Conservation (phyloP, 768 basidiomycete species). For the Megacollybia marginata region DNA sequence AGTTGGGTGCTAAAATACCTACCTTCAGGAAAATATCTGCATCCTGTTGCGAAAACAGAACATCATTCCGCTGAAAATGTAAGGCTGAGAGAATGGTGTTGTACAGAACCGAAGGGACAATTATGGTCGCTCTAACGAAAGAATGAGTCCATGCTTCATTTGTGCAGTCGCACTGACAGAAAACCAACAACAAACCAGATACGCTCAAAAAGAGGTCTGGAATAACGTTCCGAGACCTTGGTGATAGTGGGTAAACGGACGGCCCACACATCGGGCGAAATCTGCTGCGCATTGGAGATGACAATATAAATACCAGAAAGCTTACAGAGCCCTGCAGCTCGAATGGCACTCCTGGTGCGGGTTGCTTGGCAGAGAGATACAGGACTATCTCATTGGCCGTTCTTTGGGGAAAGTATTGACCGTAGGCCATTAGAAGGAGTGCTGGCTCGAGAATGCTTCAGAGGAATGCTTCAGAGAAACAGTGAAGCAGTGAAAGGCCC, state of each 20-base stretch:
- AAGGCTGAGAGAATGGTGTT: conserved; percentile 22
- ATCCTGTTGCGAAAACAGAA: too few species aligned
- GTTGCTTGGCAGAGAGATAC: conserved; percentile 26
- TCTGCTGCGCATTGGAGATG: conserved; percentile 15
- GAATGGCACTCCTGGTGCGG: conserved; percentile 23
- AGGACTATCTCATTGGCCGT: conserved; percentile 8
- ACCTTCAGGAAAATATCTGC: too few species aligned
- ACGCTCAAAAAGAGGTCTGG: conserved; percentile 37
- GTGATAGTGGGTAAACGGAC: conserved; percentile 30
- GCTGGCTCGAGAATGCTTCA: conserved; percentile 11
- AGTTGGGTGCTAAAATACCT: too few species aligned
- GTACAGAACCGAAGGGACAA: conserved; percentile 32
- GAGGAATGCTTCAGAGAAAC: conserved; percentile 1
- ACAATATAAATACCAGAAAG: not conserved
- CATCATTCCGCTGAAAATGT: conserved; percentile 5
- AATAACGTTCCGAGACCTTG: conserved; percentile 28
- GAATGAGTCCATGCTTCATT: conserved; percentile 1
- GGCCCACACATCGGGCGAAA: conserved; percentile 37
- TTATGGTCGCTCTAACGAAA: conserved; percentile 25
- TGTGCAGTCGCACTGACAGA: conserved; percentile 22
- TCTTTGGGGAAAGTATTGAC: conserved; percentile 6
- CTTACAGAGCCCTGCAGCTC: conserved; percentile 31
- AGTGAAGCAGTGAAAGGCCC: conserved; percentile 8
- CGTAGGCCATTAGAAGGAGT: conserved; percentile 6
- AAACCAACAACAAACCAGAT: conserved; percentile 30